Conservation (phyloP, 495 filamentous ascomycete species). For the Xylaria curta region DNA sequence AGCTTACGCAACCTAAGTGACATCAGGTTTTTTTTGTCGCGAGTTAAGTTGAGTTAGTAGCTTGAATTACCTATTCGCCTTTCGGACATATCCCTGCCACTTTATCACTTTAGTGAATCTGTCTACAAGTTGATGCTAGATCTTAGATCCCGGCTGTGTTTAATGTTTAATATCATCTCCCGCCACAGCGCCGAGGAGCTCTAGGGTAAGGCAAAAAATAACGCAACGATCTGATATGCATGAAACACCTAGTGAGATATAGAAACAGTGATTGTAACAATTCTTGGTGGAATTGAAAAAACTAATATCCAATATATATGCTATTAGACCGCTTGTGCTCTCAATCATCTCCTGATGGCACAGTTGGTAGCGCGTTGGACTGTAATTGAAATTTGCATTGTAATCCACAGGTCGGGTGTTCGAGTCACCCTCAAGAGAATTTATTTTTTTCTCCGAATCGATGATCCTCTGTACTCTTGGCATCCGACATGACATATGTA, state of each 20-base stretch:
- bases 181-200: neutral
- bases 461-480: neutral
- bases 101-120: too few relatives aligned
- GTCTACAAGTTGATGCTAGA: neutral
- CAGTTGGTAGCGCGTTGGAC: conserved; percentile 25
- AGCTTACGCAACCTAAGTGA: neutral
- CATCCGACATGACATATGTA: neutral
- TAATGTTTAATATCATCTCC: too few relatives aligned
- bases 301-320: neutral
- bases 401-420: conserved; percentile 21
- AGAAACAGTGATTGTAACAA: neutral
- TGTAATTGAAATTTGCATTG: conserved; percentile 19
- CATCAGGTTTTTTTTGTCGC: neutral
- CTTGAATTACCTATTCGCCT: neutral
- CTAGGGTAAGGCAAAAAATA: neutral
- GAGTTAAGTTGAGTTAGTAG: neutral
- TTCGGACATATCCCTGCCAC: neutral
- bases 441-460: neutral
- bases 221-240: neutral
- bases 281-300: neutral
- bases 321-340: too few relatives aligned
- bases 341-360: conserved; percentile 6
- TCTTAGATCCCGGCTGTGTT: neutral
- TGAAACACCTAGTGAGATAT: neutral
- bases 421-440: conserved; percentile 22